phyloP scores from a whole-genome alignment of 768 basidiomycete species.

The Scleroderma citrinum region DNA sequence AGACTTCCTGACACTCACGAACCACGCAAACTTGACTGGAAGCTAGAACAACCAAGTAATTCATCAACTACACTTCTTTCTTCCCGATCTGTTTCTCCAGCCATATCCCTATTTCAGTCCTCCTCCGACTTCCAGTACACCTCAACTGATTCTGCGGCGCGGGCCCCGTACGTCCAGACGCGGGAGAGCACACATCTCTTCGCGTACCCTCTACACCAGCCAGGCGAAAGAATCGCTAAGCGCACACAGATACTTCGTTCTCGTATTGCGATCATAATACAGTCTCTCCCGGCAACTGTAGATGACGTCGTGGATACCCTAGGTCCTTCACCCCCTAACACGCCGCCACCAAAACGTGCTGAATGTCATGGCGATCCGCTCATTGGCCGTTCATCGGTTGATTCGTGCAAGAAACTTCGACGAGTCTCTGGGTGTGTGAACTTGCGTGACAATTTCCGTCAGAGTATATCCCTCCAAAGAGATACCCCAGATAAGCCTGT shows the following conservation, averaged over 20 bases:
- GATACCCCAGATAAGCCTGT: conserved; percentile 13
- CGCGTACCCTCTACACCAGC: conserved; percentile 13
- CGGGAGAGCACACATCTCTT: conserved; percentile 7
- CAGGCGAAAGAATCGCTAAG: conserved; percentile 21
- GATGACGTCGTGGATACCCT: conserved; percentile 8
- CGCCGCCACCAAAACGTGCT: background rate
- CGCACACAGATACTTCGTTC: conserved; percentile 21
- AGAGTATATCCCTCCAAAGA: conserved; percentile 3
- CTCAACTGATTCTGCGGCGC: conserved; percentile 5
- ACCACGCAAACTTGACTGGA: conserved; percentile 9
- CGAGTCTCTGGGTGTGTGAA: conserved; percentile 19
- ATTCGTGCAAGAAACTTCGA: conserved; percentile 14
- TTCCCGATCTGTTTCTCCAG: conserved; percentile 12
- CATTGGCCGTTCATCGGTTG: background rate
- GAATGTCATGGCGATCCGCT: background rate
- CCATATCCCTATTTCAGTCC: background rate
- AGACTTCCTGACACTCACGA: conserved; percentile 4
- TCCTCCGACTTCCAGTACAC: conserved; percentile 4
- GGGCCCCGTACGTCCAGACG: background rate
- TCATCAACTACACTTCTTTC: conserved; percentile 17
- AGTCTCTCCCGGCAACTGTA: conserved; percentile 23
- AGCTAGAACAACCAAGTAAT: conserved; percentile 12
- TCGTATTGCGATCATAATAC: conserved; percentile 22
- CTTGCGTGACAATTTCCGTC: conserved; percentile 21
- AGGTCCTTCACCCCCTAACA: conserved; percentile 1